Evolutionary conservation across 2,329 filamentous ascomycete species (phyloP).

Genomic region (Chaetomiaceae sp.): DNA sequence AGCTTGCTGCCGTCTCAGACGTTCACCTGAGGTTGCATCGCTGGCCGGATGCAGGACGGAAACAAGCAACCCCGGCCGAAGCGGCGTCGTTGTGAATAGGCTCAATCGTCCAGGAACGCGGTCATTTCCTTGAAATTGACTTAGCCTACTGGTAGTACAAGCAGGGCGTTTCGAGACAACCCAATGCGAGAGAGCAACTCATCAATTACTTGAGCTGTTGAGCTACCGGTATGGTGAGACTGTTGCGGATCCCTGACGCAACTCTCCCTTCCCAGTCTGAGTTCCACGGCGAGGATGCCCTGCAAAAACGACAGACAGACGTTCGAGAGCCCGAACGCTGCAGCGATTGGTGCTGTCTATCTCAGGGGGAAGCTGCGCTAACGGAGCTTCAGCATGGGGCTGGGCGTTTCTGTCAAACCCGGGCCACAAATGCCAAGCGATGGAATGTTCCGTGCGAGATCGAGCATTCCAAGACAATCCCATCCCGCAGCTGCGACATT

Average conservation of each 20-base stretch:
- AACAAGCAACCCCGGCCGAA: constrained; percentile 1
- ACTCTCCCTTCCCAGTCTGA: too few species aligned
- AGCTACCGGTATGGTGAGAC: too few species aligned
- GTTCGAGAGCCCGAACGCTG: too few species aligned
- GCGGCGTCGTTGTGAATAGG: constrained; percentile 10
- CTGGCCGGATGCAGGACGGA: constrained; percentile 12
- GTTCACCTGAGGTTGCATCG: constrained; percentile 5
- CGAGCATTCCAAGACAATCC: background rate
- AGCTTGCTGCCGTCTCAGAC: constrained; percentile 8
- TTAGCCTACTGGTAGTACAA: background rate
- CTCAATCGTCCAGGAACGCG: constrained; percentile 3
- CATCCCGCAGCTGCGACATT: constrained; percentile 7
- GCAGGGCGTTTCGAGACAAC: too few species aligned
- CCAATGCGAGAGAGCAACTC: too few species aligned
- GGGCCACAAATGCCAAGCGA: constrained; percentile 5
- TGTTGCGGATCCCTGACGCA: too few species aligned
- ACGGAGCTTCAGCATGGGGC: too few species aligned
- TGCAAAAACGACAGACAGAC: too few species aligned
- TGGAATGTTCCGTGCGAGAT: constrained; percentile 8
- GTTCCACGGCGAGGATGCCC: too few species aligned
- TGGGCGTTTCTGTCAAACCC: constrained; percentile 1
- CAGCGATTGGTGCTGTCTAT: too few species aligned
- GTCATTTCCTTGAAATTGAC: background rate
- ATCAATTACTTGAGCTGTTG: too few species aligned
- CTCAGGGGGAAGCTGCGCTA: too few species aligned